A percentile compares a stretch with the other conserved stretches of the same genome.
These are phyloP conservation scores for Aspergillus latus DNA, from an alignment of 2,329 filamentous ascomycete species.

Conservation along the genomic window DNA sequence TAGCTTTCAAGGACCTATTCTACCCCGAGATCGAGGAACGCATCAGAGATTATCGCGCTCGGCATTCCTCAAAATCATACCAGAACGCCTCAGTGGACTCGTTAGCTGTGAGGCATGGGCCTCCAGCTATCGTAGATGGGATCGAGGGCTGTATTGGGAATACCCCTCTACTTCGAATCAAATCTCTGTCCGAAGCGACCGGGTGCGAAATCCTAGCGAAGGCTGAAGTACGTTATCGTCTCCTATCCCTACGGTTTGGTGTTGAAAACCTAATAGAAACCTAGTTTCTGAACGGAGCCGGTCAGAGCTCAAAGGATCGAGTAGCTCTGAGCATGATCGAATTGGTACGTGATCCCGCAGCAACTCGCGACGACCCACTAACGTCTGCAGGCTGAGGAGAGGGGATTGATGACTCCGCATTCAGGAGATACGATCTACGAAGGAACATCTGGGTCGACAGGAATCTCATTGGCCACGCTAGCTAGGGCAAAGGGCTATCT, in stretches of 20 bases:
- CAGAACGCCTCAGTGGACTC: conserved; percentile 14
- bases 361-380: conserved; percentile 4
- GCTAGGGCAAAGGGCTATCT: conserved; percentile 85
- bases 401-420: conserved; percentile 71
- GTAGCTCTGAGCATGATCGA: conserved; percentile 89
- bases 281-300: conserved; percentile 86
- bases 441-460: conserved; percentile 93
- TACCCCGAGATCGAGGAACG: conserved; percentile 71
- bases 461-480: conserved; percentile 88
- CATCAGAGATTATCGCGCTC: conserved; percentile 49
- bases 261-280: conserved; percentile 4
- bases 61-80: conserved; percentile 20
- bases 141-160: conserved; percentile 92
- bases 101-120: conserved; percentile 31
- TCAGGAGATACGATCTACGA: conserved; percentile 95
- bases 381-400: conserved; percentile 66
- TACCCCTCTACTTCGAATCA: conserved; percentile 84
- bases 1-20: conserved; percentile 75
- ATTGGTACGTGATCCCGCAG: conserved; percentile 41
- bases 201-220: conserved; percentile 90
- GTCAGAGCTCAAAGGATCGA: conserved; percentile 90
- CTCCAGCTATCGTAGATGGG: conserved; percentile 64
- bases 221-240: conserved; percentile 61
- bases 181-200: conserved; percentile 79
- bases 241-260: neutral